Percentiles rank a stretch among this genome's conserved stretches.
These are phyloP conservation scores for Citrus glauca DNA, from an alignment of 345 rosid species.

Conservation along the genomic window DNA sequence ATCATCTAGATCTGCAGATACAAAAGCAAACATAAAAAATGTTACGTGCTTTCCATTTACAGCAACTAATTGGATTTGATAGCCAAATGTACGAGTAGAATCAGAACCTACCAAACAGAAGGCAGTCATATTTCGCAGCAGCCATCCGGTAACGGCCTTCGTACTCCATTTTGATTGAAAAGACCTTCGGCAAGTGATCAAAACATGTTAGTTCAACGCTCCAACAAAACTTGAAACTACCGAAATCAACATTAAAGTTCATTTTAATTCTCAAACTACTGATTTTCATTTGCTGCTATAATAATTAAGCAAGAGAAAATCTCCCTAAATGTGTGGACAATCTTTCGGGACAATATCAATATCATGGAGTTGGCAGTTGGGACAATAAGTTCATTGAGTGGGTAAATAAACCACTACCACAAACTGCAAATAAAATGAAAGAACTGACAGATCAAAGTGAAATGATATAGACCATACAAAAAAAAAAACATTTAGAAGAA, in stretches of 20 bases:
- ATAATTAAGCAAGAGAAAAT: conserved; percentile 7
- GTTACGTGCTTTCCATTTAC: not conserved
- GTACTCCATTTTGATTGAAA: conserved; percentile 43
- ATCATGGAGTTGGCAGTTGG: not conserved
- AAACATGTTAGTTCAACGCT: conserved; percentile 16
- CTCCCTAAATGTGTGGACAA: conserved; percentile 11
- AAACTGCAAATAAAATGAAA: conserved; percentile 1
- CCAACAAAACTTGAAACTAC: conserved; percentile 19
- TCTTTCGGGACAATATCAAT: not conserved
- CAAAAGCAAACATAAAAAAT: not conserved
- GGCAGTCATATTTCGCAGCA: conserved; percentile 60
- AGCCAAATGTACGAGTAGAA: not conserved
- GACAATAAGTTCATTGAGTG: conserved; percentile 19
- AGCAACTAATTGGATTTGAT: not conserved
- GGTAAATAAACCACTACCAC: conserved; percentile 26
- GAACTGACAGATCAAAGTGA: conserved; percentile 6
- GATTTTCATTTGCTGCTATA: conserved; percentile 9
- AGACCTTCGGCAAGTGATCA: conserved; percentile 25
- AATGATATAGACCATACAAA: not conserved
- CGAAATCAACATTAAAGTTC: conserved; percentile 15
- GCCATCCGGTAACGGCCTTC: conserved; percentile 39
- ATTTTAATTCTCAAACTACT: conserved; percentile 18
- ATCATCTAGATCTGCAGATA: conserved; percentile 75
- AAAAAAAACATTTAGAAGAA: not conserved
- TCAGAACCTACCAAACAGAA: conserved; percentile 63